A percentile compares a stretch with the other conserved stretches of the same genome.
Conservation (phyloP, 1,284 basidiomycete species). For the Rhodotorula sp. region DNA sequence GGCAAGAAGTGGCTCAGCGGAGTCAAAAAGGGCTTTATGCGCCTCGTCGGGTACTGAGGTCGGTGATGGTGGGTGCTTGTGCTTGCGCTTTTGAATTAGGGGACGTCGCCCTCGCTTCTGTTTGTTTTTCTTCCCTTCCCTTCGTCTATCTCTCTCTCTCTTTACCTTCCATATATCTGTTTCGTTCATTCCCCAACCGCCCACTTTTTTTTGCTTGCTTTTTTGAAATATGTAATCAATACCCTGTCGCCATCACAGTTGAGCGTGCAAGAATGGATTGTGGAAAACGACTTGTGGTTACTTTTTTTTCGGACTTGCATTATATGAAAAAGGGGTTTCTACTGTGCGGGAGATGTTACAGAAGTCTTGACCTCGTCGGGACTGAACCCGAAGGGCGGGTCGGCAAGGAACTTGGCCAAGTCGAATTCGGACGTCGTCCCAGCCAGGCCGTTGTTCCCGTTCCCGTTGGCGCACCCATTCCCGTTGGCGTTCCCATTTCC, state of each 20-base stretch:
- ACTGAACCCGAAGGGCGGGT: conserved; percentile 15
- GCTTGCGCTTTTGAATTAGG: background rate
- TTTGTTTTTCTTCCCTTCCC: background rate
- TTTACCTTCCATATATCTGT: too few relatives aligned
- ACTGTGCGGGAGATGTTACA: background rate
- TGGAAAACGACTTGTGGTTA: too few relatives aligned
- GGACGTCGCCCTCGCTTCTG: background rate
- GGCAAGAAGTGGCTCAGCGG: background rate
- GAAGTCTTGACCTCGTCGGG: background rate
- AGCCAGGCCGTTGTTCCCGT: background rate
- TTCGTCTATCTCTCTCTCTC: background rate
- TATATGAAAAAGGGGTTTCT: background rate
- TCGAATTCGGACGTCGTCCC: conserved; percentile 9
- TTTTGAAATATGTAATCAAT: too few relatives aligned
- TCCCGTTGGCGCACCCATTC: background rate
- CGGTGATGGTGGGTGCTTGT: background rate
- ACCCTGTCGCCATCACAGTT: too few relatives aligned
- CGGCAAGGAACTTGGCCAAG: conserved; percentile 17
- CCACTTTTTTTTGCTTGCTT: too few relatives aligned
- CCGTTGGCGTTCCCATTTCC: background rate
- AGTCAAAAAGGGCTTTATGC: conserved; percentile 9
- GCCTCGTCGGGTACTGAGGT: conserved; percentile 12
- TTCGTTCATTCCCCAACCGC: too few relatives aligned
- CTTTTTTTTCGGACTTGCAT: background rate
- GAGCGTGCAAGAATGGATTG: too few relatives aligned